Percentiles rank a stretch among this genome's conserved stretches.
phyloP scores from a whole-genome alignment of 352 stramenopile genomes.

The Phytophthora fragariaefolia region DNA sequence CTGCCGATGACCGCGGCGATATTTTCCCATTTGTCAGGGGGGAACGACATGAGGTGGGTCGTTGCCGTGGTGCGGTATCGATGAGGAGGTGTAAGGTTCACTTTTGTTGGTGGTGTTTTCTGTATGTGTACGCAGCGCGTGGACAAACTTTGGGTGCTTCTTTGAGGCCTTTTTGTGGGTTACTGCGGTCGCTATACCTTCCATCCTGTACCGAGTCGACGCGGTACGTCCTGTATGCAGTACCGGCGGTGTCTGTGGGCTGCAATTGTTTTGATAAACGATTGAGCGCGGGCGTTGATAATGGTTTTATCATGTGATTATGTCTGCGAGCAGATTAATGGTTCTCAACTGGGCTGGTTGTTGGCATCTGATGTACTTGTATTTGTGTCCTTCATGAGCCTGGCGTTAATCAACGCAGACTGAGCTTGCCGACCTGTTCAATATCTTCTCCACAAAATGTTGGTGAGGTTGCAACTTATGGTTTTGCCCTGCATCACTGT shows the following conservation, averaged over 20 bases:
- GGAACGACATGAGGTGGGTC: slow-evolving; percentile 59
- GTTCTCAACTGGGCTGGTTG: slow-evolving; percentile 67
- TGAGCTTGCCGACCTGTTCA: no score
- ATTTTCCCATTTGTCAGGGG: slow-evolving; percentile 56
- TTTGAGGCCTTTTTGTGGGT: slow-evolving; percentile 81
- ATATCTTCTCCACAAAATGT: no score
- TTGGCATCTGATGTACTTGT: slow-evolving; percentile 66
- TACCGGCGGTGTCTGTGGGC: no score
- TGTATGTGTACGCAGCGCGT: slow-evolving; percentile 29
- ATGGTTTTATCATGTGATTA: not conserved
- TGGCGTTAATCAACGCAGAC: slow-evolving; percentile 54
- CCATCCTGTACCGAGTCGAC: slow-evolving; percentile 68
- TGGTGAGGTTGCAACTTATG: no score
- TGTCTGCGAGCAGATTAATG: slow-evolving; percentile 52
- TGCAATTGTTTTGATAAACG: not conserved
- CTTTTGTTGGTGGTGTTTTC: not conserved
- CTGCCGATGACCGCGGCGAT: slow-evolving; percentile 65
- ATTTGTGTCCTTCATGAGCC: slow-evolving; percentile 59
- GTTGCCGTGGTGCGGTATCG: not conserved
- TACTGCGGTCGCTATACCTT: slow-evolving; percentile 64
- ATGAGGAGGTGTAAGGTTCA: not conserved
- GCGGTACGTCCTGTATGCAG: no score
- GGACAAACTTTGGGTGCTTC: slow-evolving; percentile 75
- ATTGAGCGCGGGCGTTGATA: not conserved
- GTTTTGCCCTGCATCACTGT: no score